phyloP scores from a whole-genome alignment of 2,329 filamentous ascomycete species.

The Ophiostoma sp. region DNA sequence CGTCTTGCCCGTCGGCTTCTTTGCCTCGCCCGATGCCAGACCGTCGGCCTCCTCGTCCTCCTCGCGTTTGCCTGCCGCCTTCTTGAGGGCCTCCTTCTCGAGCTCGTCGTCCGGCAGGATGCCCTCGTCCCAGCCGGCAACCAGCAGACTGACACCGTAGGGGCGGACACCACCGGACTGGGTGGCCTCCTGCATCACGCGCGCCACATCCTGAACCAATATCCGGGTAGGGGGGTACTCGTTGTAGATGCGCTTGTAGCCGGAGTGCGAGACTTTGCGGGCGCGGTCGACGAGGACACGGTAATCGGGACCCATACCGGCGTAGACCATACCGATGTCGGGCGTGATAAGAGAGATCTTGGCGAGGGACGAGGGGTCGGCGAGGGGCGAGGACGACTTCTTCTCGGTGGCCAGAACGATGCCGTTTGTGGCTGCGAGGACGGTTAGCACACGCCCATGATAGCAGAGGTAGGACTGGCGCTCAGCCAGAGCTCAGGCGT shows the following conservation, averaged over 20 bases:
- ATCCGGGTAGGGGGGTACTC: conserved; percentile 99
- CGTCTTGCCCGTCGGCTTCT: conserved; percentile 77
- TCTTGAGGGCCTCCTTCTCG: conserved; percentile 43
- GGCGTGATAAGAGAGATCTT: conserved; percentile 98
- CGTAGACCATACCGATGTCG: conserved; percentile 99
- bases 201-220: conserved; percentile 95
- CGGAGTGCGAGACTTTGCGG: conserved; percentile 94
- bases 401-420: conserved; percentile 99
- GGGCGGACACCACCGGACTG: conserved; percentile 96
- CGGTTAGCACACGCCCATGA: background rate
- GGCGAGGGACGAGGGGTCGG: conserved; percentile 88
- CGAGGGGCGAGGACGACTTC: conserved; percentile 96
- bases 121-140: conserved; percentile 97
- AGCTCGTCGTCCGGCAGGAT: conserved; percentile 77
- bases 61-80: conserved; percentile 43
- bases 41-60: conserved; percentile 35
- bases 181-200: conserved; percentile 98
- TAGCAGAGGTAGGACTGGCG: background rate
- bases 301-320: conserved; percentile 98
- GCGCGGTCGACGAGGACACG: conserved; percentile 95
- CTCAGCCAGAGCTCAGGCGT: background rate
- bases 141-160: conserved; percentile 90
- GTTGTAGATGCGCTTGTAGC: conserved; percentile 99
- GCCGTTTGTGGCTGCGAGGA: conserved; percentile 79
- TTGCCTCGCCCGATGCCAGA: conserved; percentile 51